Evolutionary conservation across 768 basidiomycete species (phyloP), one percentile per base, ranked within the genome.

Genomic region (Termitomyces sp.): DNA sequence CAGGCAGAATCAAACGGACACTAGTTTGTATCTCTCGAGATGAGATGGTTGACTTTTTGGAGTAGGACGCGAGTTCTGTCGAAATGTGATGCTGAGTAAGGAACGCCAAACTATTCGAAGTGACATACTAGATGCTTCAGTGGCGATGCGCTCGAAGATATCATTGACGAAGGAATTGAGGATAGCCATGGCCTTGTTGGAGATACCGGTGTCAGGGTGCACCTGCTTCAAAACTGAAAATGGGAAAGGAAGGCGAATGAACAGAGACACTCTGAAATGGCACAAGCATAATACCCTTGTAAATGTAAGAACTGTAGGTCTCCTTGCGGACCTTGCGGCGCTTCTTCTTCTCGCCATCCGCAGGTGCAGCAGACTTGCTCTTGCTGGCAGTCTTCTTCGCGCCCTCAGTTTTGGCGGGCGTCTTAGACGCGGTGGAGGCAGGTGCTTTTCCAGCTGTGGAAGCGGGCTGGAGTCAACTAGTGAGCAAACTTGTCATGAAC

Each of bases 191-290:
- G 85, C 85, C 75, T 91, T 91, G 84, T 89, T 91, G 52, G 89
- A 91, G 76, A 93, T 91, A 85, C 91, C 91, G 59, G 91, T 92
- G 72, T 92, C 91, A 59, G 91, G 91, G 79, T 93, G 91, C 57
- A 93, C 91, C 75, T 93, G 91, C 79, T 90, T 91, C 69, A 93
- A 79, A 65, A 91, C 91, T 88, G 52, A 14, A 5, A 37, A 55
- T 32, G 19, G 50, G n/a, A 8, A 45, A 5, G 6, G 27, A 12
- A 17, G 17, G 5, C 12, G 35, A 37, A 23, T 16, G 32, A n/a
- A 25, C 2, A 1, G 19, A 17, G n/a, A 5, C n/a, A 51, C 39
- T 27, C 25, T 51, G 17, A 14, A 30, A 6, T 11, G n/a, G 27
- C 17, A 6, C 37, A 39, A 40, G 27, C 34, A 17, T 66, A 77